Base-by-base conservation (phyloP, 1,284 basidiomycete species). In the Moesziomyces sp. region DNA sequence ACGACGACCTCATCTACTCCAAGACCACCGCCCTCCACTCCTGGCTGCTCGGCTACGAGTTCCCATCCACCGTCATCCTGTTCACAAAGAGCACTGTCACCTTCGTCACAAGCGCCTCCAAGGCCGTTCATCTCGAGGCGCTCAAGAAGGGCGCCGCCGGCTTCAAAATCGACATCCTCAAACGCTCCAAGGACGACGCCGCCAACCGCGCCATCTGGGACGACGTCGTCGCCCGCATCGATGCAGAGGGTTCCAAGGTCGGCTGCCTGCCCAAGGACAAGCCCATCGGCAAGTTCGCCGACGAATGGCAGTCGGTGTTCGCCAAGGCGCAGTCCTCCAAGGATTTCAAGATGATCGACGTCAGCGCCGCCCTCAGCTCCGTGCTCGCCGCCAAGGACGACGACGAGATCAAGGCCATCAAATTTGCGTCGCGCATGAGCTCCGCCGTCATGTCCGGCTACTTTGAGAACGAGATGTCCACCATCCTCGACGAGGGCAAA, bases 31-130 rank as follows among this genome's bases (percentile, higher is more conserved):
- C 76, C 33, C 60, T 77, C 3, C 76, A 76, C 58, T 94, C 93
- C 77, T 97, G 93, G 92, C 87, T 98, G 10, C 88, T 98, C 35
- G 96, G 94, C 24, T 98, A 94, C 85, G 96, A 98, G 85, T 98
- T 98, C 82, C 95, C 95, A 0, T 94, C 93, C 0, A 97, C 95
- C 0, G 87, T 98, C 46, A 89, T 95, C 60, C 86, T 96, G 38
- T 91, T 98, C 76, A 88, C 91, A 75, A 76, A 79, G 14, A 90
- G 90, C 77, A 87, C 90, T 55, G 86, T 97, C 30, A 88, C 87
- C 30, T 91, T 97, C 59, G 86, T 97, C 44, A 94, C 93, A 74
- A 96, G 93, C 21, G 89, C 91, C 4, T 92, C 91, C 33, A 97
- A 98, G 88, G 80, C 80, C 51, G 77, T 75, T 26, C 77, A 74